A percentile compares a stretch with the other conserved stretches of the same genome.
Evolutionary conservation across 768 basidiomycete species (phyloP).

Genomic region (Melanogaster broomeanus): DNA sequence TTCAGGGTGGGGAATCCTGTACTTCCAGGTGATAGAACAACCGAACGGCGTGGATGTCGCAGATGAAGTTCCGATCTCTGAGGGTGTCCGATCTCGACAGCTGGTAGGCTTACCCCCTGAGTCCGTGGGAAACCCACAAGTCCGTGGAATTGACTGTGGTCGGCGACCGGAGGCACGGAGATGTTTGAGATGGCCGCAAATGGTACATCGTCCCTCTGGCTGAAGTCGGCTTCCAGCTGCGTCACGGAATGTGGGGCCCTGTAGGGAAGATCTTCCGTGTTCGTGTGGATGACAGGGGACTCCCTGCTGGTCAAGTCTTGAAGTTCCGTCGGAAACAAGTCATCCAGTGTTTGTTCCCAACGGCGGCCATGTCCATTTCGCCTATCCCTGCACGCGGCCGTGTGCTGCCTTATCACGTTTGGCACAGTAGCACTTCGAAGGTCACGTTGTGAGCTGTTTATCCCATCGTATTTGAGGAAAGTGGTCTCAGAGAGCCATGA

Average conservation of each 20-base stretch:
- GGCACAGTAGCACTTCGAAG: conserved; percentile 17
- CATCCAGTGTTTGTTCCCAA: conserved; percentile 23
- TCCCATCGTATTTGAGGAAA: conserved; percentile 22
- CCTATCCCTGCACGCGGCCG: conserved; percentile 4
- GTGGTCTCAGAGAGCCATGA: conserved; percentile 33
- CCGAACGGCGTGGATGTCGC: background rate
- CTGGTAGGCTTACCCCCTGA: conserved; percentile 8
- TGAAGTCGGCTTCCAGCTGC: conserved; percentile 8
- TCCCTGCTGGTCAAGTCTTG: conserved; percentile 10
- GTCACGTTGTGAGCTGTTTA: conserved; percentile 6
- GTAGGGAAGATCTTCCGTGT: conserved; percentile 10
- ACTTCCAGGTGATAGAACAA: background rate
- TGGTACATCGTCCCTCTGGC: conserved; percentile 13
- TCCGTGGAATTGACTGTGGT: conserved; percentile 24
- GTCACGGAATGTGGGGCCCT: conserved; percentile 6
- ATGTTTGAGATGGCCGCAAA: conserved; percentile 10
- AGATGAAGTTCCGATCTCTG: conserved; percentile 9
- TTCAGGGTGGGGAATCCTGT: background rate
- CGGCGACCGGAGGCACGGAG: conserved; percentile 6
- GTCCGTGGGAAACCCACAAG: conserved; percentile 25
- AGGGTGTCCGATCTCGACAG: conserved; percentile 8
- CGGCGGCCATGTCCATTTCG: conserved; percentile 5
- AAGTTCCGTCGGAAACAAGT: conserved; percentile 22
- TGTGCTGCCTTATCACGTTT: conserved; percentile 10
- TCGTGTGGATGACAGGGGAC: conserved; percentile 28